Percentiles rank a stretch among this genome's conserved stretches.
phyloP scores from a whole-genome alignment of 2,329 filamentous ascomycete genomes.

The Parascedosporium putredinis region DNA sequence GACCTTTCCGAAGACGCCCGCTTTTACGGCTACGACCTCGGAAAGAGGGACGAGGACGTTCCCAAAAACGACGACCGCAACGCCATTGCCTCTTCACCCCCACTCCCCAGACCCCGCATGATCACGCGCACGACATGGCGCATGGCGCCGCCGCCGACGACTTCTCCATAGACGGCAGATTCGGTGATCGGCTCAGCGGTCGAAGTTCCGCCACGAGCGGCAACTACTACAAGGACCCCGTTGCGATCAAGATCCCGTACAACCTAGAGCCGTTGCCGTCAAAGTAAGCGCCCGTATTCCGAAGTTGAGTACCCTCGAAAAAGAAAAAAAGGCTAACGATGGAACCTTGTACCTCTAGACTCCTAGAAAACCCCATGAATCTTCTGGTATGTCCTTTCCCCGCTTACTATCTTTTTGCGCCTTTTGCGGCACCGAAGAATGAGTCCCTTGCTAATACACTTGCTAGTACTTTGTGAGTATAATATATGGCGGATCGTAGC shows the following conservation, averaged over 20 bases:
- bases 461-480: slow-evolving; percentile 36
- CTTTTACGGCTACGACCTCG: slow-evolving; percentile 62
- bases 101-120: slow-evolving; percentile 18
- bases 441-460: slow-evolving; percentile 14
- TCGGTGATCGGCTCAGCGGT: slow-evolving; percentile 30
- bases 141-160: slow-evolving; percentile 19
- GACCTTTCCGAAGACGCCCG: slow-evolving; percentile 24
- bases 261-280: slow-evolving; percentile 36
- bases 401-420: neutral
- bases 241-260: slow-evolving; percentile 46
- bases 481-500: too few relatives aligned
- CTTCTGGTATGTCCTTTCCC: slow-evolving; percentile 38
- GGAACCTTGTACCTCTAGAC: slow-evolving; percentile 19
- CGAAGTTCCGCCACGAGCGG: slow-evolving; percentile 1
- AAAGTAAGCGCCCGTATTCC: slow-evolving; percentile 34
- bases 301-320: too few relatives aligned
- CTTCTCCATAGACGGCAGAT: slow-evolving; percentile 32
- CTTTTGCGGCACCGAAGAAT: too few relatives aligned
- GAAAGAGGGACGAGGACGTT: slow-evolving; percentile 58
- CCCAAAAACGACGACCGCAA: slow-evolving; percentile 60
- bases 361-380: slow-evolving; percentile 69
- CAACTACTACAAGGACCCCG: slow-evolving; percentile 61
- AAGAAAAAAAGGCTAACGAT: slow-evolving; percentile 10
- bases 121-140: slow-evolving; percentile 8
- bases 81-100: slow-evolving; percentile 43